A percentile compares a stretch with the other conserved stretches of the same genome.
These are phyloP conservation scores for Phaeotremella skinneri DNA, from an alignment of 768 basidiomycete genomes.

Conservation along the genomic window DNA sequence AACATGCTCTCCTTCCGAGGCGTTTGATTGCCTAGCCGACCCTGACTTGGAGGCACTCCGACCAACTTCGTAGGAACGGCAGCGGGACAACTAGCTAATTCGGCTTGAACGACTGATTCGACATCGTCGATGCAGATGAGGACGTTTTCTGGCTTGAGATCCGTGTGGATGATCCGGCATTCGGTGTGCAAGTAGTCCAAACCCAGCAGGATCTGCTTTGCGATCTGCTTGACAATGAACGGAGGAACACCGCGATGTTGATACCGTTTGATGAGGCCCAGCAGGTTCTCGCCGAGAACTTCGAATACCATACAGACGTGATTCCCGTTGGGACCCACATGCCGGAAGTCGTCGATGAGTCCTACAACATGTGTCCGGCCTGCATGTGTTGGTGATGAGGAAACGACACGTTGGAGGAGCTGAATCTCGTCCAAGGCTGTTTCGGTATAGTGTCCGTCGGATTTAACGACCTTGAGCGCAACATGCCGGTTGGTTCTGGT, in stretches of 20 bases:
- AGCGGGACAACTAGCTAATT: slow-evolving; percentile 62
- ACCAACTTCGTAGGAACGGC: slow-evolving; percentile 74
- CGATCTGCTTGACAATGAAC: slow-evolving; percentile 88
- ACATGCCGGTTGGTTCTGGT: slow-evolving; percentile 89
- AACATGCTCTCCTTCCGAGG: slow-evolving; percentile 75
- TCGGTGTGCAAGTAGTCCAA: slow-evolving; percentile 97
- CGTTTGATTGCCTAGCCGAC: slow-evolving; percentile 93
- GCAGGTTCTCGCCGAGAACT: slow-evolving; percentile 92
- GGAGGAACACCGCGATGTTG: slow-evolving; percentile 97
- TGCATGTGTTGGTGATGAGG: slow-evolving; percentile 74
- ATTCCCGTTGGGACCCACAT: slow-evolving; percentile 91
- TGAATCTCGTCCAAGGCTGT: slow-evolving; percentile 99
- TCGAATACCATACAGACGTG: slow-evolving; percentile 99
- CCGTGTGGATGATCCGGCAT: slow-evolving; percentile 96
- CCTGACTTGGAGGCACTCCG: slow-evolving; percentile 83
- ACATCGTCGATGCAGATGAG: slow-evolving; percentile 96
- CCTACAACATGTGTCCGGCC: slow-evolving; percentile 93
- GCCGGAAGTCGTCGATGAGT: slow-evolving; percentile 94
- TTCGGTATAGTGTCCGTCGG: slow-evolving; percentile 92
- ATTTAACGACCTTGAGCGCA: slow-evolving; percentile 98
- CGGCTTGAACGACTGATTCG: slow-evolving; percentile 82
- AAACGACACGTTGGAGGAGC: slow-evolving; percentile 89
- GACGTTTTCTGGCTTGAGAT: slow-evolving; percentile 97
- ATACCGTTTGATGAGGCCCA: slow-evolving; percentile 93
- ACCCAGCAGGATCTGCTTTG: slow-evolving; percentile 91